Evolutionary conservation across 176 grass and related monocot genomes (phyloP).

Genomic region (Lolium perenne): DNA sequence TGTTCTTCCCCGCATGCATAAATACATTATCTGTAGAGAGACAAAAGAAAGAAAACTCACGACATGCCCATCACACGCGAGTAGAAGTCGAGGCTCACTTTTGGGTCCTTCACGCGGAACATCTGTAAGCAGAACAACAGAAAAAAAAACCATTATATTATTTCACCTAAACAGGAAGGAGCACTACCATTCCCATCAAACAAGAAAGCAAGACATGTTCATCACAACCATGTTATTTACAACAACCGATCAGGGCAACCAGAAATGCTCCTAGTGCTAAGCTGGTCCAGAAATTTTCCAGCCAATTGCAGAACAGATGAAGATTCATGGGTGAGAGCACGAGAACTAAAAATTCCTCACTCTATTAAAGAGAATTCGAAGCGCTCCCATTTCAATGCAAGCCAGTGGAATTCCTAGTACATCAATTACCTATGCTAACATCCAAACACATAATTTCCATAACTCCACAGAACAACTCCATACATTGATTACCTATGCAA

Average conservation of each 20-base stretch:
- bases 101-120: conserved; percentile 92
- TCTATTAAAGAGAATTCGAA: not conserved
- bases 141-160: not conserved
- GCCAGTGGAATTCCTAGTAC: not conserved
- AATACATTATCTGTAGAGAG: not conserved
- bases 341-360: not conserved
- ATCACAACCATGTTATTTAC: not conserved
- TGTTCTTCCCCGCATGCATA: not conserved
- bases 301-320: not conserved
- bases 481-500: too few relatives aligned
- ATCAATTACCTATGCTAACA: not conserved
- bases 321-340: not conserved
- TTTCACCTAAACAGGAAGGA: not conserved
- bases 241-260: not conserved
- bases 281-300: not conserved
- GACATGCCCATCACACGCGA: conserved; percentile 94
- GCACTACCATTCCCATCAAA: not conserved
- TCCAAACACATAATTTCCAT: not conserved
- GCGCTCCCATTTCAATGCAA: not conserved
- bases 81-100: conserved; percentile 97
- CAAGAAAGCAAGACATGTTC: not conserved
- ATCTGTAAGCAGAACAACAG: conserved; percentile 60
- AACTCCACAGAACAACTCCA: not conserved
- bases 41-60: conserved; percentile 62
- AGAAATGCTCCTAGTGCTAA: conserved; percentile 1